phyloP scores from a whole-genome alignment of 345 rosid species.

The Lagerstroemia speciosa region DNA sequence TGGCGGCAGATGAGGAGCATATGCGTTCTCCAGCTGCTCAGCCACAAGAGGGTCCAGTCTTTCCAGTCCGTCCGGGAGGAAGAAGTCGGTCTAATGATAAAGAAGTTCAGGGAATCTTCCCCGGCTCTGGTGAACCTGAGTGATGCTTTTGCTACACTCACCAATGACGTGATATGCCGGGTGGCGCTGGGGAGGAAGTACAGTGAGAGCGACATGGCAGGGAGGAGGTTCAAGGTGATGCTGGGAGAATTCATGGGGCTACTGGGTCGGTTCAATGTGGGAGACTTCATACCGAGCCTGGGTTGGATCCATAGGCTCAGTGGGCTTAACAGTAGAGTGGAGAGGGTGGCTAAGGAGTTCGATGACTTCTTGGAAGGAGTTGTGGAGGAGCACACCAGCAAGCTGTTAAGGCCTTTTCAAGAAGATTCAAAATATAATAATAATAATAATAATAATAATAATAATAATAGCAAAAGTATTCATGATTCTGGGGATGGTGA shows the following conservation, averaged over 20 bases:
- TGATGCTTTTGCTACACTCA: constrained; percentile 12
- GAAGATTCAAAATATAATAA: neutral
- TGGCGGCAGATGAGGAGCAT: constrained; percentile 60
- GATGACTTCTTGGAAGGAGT: constrained; percentile 20
- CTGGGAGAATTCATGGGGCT: constrained; percentile 17
- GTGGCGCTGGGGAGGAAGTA: constrained; percentile 44
- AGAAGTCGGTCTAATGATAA: constrained; percentile 23
- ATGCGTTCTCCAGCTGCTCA: constrained; percentile 37
- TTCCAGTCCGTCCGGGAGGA: constrained; percentile 32
- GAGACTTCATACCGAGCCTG: constrained; percentile 49
- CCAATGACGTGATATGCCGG: constrained; percentile 41
- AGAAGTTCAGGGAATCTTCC: constrained; percentile 17
- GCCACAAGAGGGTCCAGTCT: constrained; percentile 36
- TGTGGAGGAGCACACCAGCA: constrained; percentile 10
- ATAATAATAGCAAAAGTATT: no score
- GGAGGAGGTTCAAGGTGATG: constrained; percentile 21
- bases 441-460: neutral
- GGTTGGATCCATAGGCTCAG: constrained; percentile 30
- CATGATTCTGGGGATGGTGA: neutral
- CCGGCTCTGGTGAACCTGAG: constrained; percentile 29
- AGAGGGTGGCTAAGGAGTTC: constrained; percentile 15
- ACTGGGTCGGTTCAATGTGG: constrained; percentile 28
- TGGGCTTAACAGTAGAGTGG: constrained; percentile 18
- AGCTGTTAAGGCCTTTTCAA: neutral
- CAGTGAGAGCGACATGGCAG: constrained; percentile 16